phyloP scores from a whole-genome alignment of 371 early-diverging fungal species.

The Basidiobolus meristosporus region DNA sequence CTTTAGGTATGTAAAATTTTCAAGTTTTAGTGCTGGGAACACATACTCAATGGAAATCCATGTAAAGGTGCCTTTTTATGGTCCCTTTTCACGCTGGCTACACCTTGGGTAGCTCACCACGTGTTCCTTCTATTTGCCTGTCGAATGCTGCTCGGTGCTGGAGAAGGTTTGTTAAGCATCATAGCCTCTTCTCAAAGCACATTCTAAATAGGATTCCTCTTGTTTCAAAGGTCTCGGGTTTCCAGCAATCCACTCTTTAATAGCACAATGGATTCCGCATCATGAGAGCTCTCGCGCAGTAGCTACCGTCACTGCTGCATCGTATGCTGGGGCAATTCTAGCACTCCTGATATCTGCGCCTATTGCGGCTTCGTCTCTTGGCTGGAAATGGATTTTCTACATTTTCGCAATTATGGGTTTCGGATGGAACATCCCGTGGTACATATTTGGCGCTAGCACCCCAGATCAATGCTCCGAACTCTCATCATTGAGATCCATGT shows the following conservation, averaged over 20 bases:
- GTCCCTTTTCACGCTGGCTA: background rate
- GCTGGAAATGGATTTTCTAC: slow-evolving; percentile 1
- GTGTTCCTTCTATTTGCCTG: too few relatives aligned
- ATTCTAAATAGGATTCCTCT: too few relatives aligned
- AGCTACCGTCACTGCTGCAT: background rate
- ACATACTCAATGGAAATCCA: background rate
- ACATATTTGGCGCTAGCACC: background rate
- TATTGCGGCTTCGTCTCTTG: background rate
- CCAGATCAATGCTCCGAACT: background rate
- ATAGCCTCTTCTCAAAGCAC: background rate
- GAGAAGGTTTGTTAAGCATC: background rate
- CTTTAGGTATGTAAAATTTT: background rate
- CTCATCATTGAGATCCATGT: background rate
- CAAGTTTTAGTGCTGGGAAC: background rate
- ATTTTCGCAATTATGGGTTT: background rate
- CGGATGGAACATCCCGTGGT: background rate
- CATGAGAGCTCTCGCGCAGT: background rate
- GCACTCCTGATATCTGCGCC: background rate
- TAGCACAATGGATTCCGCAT: background rate
- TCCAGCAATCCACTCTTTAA: background rate
- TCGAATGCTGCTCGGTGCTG: background rate
- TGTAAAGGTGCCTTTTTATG: background rate
- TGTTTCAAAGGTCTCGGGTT: background rate
- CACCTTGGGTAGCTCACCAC: background rate
- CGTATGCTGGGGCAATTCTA: background rate